Evolutionary conservation across 768 basidiomycete species (phyloP).

Genomic region (Stropharia rugosoannulata): DNA sequence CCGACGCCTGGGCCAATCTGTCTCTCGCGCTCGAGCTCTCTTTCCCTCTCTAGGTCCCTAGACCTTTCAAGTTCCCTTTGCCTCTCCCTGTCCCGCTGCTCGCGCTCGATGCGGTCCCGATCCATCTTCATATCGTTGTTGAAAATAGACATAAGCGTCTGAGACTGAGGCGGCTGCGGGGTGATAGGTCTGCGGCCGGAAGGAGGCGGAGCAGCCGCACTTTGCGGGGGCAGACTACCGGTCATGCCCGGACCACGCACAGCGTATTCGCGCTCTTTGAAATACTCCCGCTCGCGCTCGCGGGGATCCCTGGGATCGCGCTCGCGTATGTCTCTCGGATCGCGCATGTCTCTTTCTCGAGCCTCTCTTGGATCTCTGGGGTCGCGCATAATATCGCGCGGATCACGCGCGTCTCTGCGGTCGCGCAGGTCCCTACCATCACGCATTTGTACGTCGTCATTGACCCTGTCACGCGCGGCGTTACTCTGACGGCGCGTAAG

Average conservation of each 20-base stretch:
- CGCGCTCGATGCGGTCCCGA: constrained; percentile 21
- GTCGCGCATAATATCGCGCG: not conserved
- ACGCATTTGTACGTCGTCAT: constrained; percentile 2
- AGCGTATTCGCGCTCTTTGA: constrained; percentile 19
- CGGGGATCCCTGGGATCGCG: constrained; percentile 19
- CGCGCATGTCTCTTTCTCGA: constrained; percentile 11
- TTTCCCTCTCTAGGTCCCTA: not conserved
- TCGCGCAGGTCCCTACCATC: constrained; percentile 5
- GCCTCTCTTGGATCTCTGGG: not conserved
- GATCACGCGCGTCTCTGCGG: constrained; percentile 10
- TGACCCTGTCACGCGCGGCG: not conserved
- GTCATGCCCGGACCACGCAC: not conserved
- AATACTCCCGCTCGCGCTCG: constrained; percentile 30
- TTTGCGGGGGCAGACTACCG: constrained; percentile 3
- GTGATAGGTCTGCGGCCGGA: not conserved
- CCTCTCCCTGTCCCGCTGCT: constrained; percentile 18
- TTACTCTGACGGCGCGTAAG: not conserved
- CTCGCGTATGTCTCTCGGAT: not conserved
- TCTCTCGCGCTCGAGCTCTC: constrained; percentile 8
- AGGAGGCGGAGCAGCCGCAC: constrained; percentile 4
- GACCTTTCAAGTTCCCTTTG: constrained; percentile 17
- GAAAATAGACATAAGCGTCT: not conserved
- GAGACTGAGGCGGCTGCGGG: not conserved
- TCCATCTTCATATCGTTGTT: constrained; percentile 5
- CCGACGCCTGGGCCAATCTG: not conserved